Conservation (phyloP, 805 yeast genomes). For the Wickerhamomyces sydowiorum region DNA sequence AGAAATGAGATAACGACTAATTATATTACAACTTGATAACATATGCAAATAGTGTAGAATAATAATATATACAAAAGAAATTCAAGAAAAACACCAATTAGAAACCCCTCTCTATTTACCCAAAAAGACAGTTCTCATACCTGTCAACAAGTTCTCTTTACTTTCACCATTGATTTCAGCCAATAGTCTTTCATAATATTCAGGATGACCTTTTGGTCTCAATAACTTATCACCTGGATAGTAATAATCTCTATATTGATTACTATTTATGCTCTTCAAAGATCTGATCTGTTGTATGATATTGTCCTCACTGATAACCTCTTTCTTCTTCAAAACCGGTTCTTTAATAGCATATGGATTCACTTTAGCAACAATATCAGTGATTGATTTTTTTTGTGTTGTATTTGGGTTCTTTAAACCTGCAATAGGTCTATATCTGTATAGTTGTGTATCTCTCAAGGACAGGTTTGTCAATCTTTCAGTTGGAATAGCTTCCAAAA, state of each 20-base stretch:
- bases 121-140: conserved; percentile 67
- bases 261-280: conserved; percentile 48
- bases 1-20: conserved; percentile 10
- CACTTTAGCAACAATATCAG: conserved; percentile 38
- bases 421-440: conserved; percentile 47
- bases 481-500: conserved; percentile 59
- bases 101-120: conserved; percentile 45
- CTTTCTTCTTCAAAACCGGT: conserved; percentile 39
- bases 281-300: conserved; percentile 51
- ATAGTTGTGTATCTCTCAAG: conserved; percentile 61
- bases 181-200: conserved; percentile 66
- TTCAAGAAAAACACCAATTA: not conserved
- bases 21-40: too few relatives aligned
- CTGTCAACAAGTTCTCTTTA: conserved; percentile 59
- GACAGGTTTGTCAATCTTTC: conserved; percentile 66
- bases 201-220: conserved; percentile 81
- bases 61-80: not conserved
- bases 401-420: conserved; percentile 37
- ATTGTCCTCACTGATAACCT: conserved; percentile 37
- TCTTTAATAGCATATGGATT: conserved; percentile 40
- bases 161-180: conserved; percentile 67
- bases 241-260: conserved; percentile 60
- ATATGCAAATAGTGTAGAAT: not conserved
- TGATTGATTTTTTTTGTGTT: conserved; percentile 31
- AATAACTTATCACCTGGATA: conserved; percentile 59